Conservation (phyloP, 1,139 yeast species). For the Yamadazyma mexicana region DNA sequence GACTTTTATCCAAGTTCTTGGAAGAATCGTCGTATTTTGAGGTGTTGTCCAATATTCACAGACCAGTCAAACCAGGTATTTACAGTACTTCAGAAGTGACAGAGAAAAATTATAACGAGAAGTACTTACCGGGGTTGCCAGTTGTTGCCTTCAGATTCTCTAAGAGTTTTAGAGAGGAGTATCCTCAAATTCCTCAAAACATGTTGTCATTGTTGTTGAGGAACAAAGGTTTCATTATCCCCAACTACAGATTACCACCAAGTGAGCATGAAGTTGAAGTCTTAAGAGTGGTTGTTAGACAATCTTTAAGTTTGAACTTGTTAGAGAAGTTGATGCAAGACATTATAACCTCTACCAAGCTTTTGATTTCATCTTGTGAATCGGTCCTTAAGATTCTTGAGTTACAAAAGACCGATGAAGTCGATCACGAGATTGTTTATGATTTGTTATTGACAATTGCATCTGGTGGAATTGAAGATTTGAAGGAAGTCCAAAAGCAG, state of each 20-base stretch:
- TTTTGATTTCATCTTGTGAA: conserved; percentile 44
- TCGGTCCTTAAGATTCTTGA: conserved; percentile 24
- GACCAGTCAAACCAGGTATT: conserved; percentile 31
- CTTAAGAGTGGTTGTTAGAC: conserved; percentile 81
- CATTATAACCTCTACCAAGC: conserved; percentile 55
- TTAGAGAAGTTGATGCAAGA: conserved; percentile 72
- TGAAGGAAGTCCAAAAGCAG: conserved; percentile 25
- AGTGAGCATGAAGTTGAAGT: conserved; percentile 57
- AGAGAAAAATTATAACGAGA: conserved; percentile 25
- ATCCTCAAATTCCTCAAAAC: conserved; percentile 86
- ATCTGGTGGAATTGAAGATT: conserved; percentile 35
- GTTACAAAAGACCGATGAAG: conserved; percentile 18
- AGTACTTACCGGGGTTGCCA: conserved; percentile 76
- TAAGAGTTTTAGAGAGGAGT: conserved; percentile 52
- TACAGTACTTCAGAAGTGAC: conserved; percentile 14
- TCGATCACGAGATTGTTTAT: conserved; percentile 26
- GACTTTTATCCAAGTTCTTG: conserved; percentile 63
- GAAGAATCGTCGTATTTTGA: conserved; percentile 69
- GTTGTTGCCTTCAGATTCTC: conserved; percentile 84
- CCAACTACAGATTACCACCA: conserved; percentile 85
- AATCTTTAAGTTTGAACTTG: conserved; percentile 67
- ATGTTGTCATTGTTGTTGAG: conserved; percentile 72
- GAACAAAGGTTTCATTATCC: conserved; percentile 83
- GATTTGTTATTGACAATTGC: conserved; percentile 39
- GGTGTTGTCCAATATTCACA: conserved; percentile 76